A percentile compares a stretch with the other conserved stretches of the same genome.
Conservation (phyloP, 1,139 yeast genomes). For the Scheffersomyces segobiensis region DNA sequence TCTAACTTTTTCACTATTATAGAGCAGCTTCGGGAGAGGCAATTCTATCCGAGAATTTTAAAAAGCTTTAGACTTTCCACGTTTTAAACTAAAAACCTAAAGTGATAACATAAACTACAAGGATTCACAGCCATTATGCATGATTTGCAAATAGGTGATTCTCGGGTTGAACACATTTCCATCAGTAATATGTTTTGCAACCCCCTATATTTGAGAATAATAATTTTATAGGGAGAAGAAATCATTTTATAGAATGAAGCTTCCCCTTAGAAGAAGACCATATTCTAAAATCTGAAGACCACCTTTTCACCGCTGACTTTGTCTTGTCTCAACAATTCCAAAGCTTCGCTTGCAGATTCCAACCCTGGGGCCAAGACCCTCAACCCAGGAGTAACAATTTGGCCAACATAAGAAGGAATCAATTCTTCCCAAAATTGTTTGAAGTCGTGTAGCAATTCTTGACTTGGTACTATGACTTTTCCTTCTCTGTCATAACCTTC, state of each 20-base stretch:
- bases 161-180: not conserved
- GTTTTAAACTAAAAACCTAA: not conserved
- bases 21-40: not conserved
- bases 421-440: constrained; percentile 22
- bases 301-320: constrained; percentile 29
- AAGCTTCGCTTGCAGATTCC: constrained; percentile 27
- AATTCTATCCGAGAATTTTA: not conserved
- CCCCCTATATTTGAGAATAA: not conserved
- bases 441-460: constrained; percentile 18
- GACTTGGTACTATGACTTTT: constrained; percentile 20
- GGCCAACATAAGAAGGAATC: constrained; percentile 18
- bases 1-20: not conserved
- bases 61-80: not conserved
- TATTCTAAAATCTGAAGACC: constrained; percentile 17
- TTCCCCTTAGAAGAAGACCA: not conserved
- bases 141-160: not conserved
- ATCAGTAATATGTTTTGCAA: not conserved
- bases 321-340: constrained; percentile 22
- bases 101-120: not conserved
- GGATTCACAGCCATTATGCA: not conserved
- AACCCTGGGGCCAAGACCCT: constrained; percentile 28
- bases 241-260: not conserved
- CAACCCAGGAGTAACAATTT: constrained; percentile 22
- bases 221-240: not conserved
- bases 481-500: constrained; percentile 10